Evolutionary conservation across 129 eudicot species (phyloP), one percentile per base, ranked within the genome.

Genomic region (Helianthus tuberosus): DNA sequence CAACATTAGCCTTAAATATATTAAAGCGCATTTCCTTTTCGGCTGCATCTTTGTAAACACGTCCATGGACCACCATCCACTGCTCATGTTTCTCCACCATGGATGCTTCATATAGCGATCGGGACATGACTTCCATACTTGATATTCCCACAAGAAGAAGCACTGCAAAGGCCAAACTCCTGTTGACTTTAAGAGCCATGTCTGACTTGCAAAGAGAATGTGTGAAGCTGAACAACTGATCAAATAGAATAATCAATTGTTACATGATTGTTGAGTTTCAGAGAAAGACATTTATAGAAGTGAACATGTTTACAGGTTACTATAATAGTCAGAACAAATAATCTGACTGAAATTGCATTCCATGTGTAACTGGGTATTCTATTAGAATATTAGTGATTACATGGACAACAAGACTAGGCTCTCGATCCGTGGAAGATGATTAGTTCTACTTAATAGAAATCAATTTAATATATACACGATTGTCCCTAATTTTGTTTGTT

Each of bases 11-110:
- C 61, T 69, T 60, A 32, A 77, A 77, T 48, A 77, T 77, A 11
- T 36, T 41, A 41, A 39, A 62, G 3, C 76, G 76, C 71, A 69
- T 60, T 75, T 75, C 72, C 29, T 75, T 75, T 54, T 75, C 72
- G 0, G 46, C 1, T 12, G 63, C 64, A 64, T 75, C 72, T 39
- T 75, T 75, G 72, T 75, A 75, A 55, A 76, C 61, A 8, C 74
- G 74, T 46, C 69, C 75, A 60, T 77, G 62, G 35, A 4, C 64
- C 46, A 50, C 59, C 68, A 67, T 76, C 80, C 80, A 67, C 4
- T 66, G 60, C 74, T 76, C 80, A 11, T 76, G 80, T 29, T 36
- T 76, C 59, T 66, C 68, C 1, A 29, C 57, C 73, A 76, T 39
- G 38, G 73, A 23, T 4, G 68, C 60, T 6, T 76, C 60, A 16